Conservation (phyloP, 306 rosid genomes). For the Pyrus bretschneideri region DNA sequence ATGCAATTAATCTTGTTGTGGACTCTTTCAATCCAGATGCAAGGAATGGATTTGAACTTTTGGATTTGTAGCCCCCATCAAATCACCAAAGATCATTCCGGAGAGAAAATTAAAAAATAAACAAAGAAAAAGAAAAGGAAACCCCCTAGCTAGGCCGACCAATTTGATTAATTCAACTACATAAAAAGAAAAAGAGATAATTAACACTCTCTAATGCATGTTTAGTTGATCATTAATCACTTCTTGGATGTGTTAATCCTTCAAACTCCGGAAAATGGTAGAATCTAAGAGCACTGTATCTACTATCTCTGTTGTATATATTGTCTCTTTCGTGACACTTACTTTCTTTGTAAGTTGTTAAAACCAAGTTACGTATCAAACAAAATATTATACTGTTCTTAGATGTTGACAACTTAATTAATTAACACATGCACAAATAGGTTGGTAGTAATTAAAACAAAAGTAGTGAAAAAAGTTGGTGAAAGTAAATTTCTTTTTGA, state of each 20-base stretch:
- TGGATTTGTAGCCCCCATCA: slow-evolving; percentile 13
- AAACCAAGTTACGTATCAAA: not conserved
- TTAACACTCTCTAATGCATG: not conserved
- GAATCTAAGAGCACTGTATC: not conserved
- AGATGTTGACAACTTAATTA: not conserved
- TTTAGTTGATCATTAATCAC: not conserved
- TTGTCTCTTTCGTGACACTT: not conserved
- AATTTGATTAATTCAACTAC: not conserved
- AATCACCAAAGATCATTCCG: not conserved
- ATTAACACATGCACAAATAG: not conserved
- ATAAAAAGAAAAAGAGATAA: not conserved
- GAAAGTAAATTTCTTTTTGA: not conserved
- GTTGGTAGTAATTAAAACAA: not conserved
- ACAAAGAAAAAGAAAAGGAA: not conserved
- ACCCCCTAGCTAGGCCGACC: not conserved
- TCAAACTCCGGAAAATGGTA: not conserved
- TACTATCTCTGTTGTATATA: not conserved
- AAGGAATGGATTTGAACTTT: slow-evolving; percentile 3
- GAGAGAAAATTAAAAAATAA: not conserved
- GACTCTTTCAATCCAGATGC: slow-evolving; percentile 15
- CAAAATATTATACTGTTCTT: not conserved
- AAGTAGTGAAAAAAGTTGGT: not conserved
- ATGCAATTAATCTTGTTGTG: not conserved
- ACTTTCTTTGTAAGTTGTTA: not conserved
- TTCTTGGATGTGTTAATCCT: not conserved